A percentile compares a stretch with the other conserved stretches of the same genome.
These are phyloP conservation scores for Astraeus odoratus DNA, from an alignment of 768 basidiomycete species.

Conservation along the genomic window DNA sequence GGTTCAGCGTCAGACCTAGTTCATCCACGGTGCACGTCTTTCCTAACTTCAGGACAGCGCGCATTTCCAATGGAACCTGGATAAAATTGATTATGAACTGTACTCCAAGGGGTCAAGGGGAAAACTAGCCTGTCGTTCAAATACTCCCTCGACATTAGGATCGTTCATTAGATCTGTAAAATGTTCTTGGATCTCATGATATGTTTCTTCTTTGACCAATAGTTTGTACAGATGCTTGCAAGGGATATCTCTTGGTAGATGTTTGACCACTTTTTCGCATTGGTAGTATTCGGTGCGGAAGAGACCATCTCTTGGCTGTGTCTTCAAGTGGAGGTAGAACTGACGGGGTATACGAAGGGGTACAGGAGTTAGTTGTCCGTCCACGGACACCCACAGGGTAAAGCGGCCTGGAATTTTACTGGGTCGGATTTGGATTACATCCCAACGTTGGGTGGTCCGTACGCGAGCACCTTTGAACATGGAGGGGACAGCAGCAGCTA, in stretches of 20 bases:
- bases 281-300: conserved; percentile 68
- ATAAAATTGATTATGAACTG: conserved; percentile 1
- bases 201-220: conserved; percentile 75
- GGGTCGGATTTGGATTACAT: conserved; percentile 83
- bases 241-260: conserved; percentile 71
- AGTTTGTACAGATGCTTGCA: conserved; percentile 80
- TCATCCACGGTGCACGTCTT: conserved; percentile 71
- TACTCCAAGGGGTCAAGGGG: background rate
- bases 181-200: conserved; percentile 79
- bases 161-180: conserved; percentile 91
- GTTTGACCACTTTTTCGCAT: conserved; percentile 65
- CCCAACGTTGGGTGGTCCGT: conserved; percentile 72
- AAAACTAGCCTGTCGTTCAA: conserved; percentile 74
- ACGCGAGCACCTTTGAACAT: conserved; percentile 66
- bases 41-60: conserved; percentile 78
- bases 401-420: conserved; percentile 76
- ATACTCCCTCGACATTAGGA: conserved; percentile 91
- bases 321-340: conserved; percentile 89
- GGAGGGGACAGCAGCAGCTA: conserved; percentile 47
- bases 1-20: conserved; percentile 63
- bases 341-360: conserved; percentile 83
- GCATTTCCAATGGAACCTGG: conserved; percentile 82
- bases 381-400: conserved; percentile 81
- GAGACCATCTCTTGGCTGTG: conserved; percentile 51
- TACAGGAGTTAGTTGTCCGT: conserved; percentile 70